These are phyloP conservation scores for Harringtonia aguacate DNA, from an alignment of 2,329 filamentous ascomycete species.

Conservation along the genomic window DNA sequence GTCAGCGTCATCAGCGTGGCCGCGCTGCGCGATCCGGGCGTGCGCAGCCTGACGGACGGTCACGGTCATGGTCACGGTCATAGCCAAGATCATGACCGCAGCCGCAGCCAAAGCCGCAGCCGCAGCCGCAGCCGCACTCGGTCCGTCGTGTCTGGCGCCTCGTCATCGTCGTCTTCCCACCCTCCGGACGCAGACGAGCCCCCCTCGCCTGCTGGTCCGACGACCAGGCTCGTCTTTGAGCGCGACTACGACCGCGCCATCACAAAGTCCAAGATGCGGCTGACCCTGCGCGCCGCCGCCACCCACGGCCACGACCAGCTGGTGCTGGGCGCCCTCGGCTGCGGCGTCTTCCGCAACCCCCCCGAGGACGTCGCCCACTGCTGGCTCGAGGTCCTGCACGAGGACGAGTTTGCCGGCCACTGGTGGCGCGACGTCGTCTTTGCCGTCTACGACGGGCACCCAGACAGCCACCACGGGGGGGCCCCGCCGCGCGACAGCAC, in stretches of 20 bases:
- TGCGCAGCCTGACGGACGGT: background rate
- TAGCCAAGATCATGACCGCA: slow-evolving; percentile 18
- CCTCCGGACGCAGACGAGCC: background rate
- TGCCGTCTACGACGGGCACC: slow-evolving; percentile 41
- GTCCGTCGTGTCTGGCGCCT: background rate
- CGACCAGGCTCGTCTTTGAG: slow-evolving; percentile 24
- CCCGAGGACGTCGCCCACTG: slow-evolving; percentile 48
- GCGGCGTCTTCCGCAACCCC: slow-evolving; percentile 57
- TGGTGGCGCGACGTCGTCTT: slow-evolving; percentile 57
- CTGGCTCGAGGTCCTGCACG: slow-evolving; percentile 49
- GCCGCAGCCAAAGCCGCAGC: slow-evolving; percentile 13
- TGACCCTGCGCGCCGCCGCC: slow-evolving; percentile 50
- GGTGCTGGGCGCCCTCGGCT: slow-evolving; percentile 59
- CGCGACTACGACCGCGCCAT: slow-evolving; percentile 32
- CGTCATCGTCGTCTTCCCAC: background rate
- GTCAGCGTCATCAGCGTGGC: slow-evolving; percentile 52
- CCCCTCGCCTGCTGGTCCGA: no score
- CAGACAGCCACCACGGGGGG: no score
- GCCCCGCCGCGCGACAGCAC: background rate
- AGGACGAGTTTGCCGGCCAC: slow-evolving; percentile 43
- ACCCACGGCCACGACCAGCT: slow-evolving; percentile 42
- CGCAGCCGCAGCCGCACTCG: background rate
- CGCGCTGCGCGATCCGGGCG: slow-evolving; percentile 24
- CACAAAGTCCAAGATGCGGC: slow-evolving; percentile 53
- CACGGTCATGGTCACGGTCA: slow-evolving; percentile 26